These are phyloP conservation scores for Ophiostoma ulmi DNA, from an alignment of 2,329 filamentous ascomycete genomes.

Conservation along the genomic window DNA sequence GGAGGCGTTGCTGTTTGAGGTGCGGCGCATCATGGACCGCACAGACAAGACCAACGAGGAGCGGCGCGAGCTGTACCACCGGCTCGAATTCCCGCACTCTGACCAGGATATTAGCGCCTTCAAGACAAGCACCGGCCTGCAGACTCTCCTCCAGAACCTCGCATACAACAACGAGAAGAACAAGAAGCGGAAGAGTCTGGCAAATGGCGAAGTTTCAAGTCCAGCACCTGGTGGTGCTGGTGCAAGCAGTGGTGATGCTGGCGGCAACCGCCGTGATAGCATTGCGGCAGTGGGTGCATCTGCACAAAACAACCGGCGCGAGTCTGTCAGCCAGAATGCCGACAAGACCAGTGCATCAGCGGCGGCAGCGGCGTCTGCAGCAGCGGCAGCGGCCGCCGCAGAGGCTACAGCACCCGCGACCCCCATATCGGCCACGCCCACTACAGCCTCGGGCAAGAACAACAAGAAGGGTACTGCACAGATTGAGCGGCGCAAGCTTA, in stretches of 20 bases:
- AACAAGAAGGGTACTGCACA: constrained; percentile 48
- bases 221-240: constrained; percentile 27
- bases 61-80: constrained; percentile 76
- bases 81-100: constrained; percentile 73
- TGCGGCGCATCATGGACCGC: constrained; percentile 84
- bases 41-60: constrained; percentile 84
- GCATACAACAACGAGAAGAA: constrained; percentile 71
- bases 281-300: constrained; percentile 42
- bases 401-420: constrained; percentile 21
- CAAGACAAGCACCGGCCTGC: constrained; percentile 73
- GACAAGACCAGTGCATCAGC: constrained; percentile 31
- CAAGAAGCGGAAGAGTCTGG: constrained; percentile 76
- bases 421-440: background rate
- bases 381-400: constrained; percentile 32
- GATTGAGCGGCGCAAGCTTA: constrained; percentile 63
- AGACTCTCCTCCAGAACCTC: constrained; percentile 74
- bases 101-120: constrained; percentile 70
- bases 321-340: constrained; percentile 16
- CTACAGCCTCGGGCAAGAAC: constrained; percentile 28
- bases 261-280: constrained; percentile 47
- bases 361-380: constrained; percentile 38
- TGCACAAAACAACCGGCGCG: constrained; percentile 20
- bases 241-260: constrained; percentile 34
- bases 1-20: constrained; percentile 78
- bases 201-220: constrained; percentile 53